These are phyloP conservation scores for Piper betle DNA, from an alignment of 164 flowering plant species.

Conservation along the genomic window DNA sequence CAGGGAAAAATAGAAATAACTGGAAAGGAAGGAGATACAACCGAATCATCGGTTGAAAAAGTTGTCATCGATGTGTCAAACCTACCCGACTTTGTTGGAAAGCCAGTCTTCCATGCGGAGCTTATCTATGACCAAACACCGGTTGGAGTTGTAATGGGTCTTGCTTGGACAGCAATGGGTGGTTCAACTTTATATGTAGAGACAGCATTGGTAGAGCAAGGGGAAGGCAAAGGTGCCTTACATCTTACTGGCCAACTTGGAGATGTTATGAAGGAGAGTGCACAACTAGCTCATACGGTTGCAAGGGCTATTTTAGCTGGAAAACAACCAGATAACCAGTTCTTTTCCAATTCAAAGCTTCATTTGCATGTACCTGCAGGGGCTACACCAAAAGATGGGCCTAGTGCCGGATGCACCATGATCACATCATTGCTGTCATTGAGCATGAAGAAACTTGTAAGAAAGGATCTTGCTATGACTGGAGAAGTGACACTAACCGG, in stretches of 20 bases:
- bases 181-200: conserved; percentile 91
- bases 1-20: conserved; percentile 27
- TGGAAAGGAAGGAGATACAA: conserved; percentile 8
- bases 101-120: conserved; percentile 96
- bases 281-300: conserved; percentile 88
- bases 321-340: conserved; percentile 57
- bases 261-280: conserved; percentile 98
- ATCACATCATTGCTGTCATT: conserved; percentile 84
- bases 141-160: conserved; percentile 95
- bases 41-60: conserved; percentile 33
- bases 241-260: conserved; percentile 92
- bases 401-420: conserved; percentile 99
- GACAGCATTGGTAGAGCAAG: conserved; percentile 69
- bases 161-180: conserved; percentile 99
- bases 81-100: conserved; percentile 80
- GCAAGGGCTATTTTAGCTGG: conserved; percentile 59
- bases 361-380: conserved; percentile 99
- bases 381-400: conserved; percentile 98
- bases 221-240: conserved; percentile 81
- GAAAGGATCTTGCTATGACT: conserved; percentile 89
- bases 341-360: conserved; percentile 67
- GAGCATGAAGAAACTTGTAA: conserved; percentile 71
- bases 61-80: conserved; percentile 48
- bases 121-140: conserved; percentile 80
- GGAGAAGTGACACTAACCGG: conserved; percentile 94